A percentile compares a stretch with the other conserved stretches of the same genome.
phyloP scores from a whole-genome alignment of 1,139 yeast genomes.

The Saccharomyces hybrid region DNA sequence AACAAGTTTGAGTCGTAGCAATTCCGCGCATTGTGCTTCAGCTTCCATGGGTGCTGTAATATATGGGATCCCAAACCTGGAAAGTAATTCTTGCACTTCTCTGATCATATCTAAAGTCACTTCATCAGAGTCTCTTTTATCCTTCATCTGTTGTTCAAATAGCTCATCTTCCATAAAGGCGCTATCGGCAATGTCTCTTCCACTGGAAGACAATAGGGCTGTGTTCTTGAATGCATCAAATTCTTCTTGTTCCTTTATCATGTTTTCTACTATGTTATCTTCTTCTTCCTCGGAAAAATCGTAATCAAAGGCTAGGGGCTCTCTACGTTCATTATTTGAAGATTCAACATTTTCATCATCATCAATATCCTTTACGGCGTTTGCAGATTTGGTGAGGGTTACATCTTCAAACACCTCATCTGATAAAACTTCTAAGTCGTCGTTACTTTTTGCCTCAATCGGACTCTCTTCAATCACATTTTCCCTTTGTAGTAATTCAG shows the following conservation, averaged over 20 bases:
- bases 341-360: not conserved
- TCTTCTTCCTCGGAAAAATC: slow-evolving; percentile 77
- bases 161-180: slow-evolving; percentile 35
- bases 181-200: slow-evolving; percentile 9
- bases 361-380: not conserved
- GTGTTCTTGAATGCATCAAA: slow-evolving; percentile 55
- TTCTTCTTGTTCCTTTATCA: slow-evolving; percentile 63
- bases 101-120: slow-evolving; percentile 79
- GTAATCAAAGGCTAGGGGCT: slow-evolving; percentile 40
- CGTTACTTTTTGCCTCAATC: slow-evolving; percentile 5
- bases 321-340: slow-evolving; percentile 1
- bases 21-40: slow-evolving; percentile 92
- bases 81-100: slow-evolving; percentile 82
- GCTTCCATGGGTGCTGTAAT: slow-evolving; percentile 98
- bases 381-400: not conserved
- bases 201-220: slow-evolving; percentile 21
- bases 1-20: slow-evolving; percentile 57
- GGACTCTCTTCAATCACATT: not conserved
- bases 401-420: slow-evolving; percentile 3
- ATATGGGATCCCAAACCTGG: slow-evolving; percentile 87
- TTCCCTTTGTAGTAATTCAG: not conserved
- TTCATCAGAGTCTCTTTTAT: slow-evolving; percentile 82
- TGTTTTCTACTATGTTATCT: slow-evolving; percentile 50
- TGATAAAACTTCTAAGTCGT: slow-evolving; percentile 7
- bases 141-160: slow-evolving; percentile 48